Base-by-base conservation (phyloP, 2,329 filamentous ascomycete species). In the Penicillium sp. region DNA sequence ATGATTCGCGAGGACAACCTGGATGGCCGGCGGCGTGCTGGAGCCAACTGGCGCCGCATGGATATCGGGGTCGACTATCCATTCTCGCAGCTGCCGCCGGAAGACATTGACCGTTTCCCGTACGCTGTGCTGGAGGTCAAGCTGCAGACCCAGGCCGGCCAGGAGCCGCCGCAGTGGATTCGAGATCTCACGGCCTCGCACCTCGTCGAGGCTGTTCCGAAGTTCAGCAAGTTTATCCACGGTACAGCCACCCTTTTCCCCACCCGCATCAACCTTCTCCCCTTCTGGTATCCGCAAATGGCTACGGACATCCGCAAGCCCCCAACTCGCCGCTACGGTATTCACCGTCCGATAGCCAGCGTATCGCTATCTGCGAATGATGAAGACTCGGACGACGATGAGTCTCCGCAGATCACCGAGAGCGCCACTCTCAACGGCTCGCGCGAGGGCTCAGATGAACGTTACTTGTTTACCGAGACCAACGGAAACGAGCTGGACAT, bases 211-310 rank as follows among this genome's bases (percentile, higher is more conserved):
- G 93, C 95, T n/a, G 93, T 99, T 2, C 95, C 95, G 64, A 99
- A 99, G 75, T 99, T 98, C 79, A 97, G 93, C 73, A 99, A 99
- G 80, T 99, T 98, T 76, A 98, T 99, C 60, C 95, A 99, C 76
- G 95, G 95, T 61, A 93, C 89, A 1, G 94, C 94, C 10, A 91
- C 87, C 11, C 80, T 99, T 49, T 96, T 97, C 76, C 93, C 93
- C 0, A 85, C 88, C 48, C 87, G 90, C 58, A 99, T 99, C 77
- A 83, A 97, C 52, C 84, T 99, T 13, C 83, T 99, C 6, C 95
- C 95, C 0, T 99, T 92, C 82, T 99, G 95, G 95, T 91, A 94
- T 83, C 95, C 95, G 0, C 95, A 99, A 79, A 99, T 99, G 95
- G 89, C 96, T 68, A 88, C 96, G 26, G 95, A 99, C 73, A 99